phyloP scores from a whole-genome alignment of 305 asterid genomes.

The Fraxinus sp. region DNA sequence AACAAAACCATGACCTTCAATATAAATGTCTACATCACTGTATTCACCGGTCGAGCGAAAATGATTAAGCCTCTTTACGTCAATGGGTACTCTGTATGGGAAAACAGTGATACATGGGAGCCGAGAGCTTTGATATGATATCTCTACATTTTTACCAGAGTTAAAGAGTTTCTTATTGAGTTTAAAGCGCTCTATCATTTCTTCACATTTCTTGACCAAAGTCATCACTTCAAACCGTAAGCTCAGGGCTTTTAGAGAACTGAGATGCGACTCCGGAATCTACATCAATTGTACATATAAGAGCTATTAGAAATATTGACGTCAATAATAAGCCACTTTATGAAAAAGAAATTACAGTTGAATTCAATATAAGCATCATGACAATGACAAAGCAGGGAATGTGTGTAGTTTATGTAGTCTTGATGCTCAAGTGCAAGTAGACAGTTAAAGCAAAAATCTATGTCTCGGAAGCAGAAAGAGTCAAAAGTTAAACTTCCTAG shows the following conservation, averaged over 20 bases:
- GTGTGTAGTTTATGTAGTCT: neutral
- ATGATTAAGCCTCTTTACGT: conserved; percentile 53
- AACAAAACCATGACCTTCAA: conserved; percentile 65
- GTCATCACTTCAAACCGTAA: conserved; percentile 58
- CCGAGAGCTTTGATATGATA: conserved; percentile 61
- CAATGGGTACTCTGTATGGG: conserved; percentile 65
- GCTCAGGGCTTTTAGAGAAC: conserved; percentile 62
- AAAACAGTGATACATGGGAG: conserved; percentile 47
- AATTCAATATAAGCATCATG: neutral
- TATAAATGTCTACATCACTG: conserved; percentile 71
- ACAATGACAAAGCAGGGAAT: neutral
- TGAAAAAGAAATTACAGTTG: neutral
- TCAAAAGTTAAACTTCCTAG: neutral
- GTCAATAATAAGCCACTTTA: neutral
- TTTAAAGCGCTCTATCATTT: conserved; percentile 61
- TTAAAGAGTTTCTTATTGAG: conserved; percentile 65
- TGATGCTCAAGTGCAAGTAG: neutral
- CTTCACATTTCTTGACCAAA: conserved; percentile 76
- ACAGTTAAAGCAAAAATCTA: neutral
- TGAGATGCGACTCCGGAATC: conserved; percentile 70
- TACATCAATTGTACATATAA: conserved; percentile 27
- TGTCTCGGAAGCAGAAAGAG: neutral
- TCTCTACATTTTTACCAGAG: conserved; percentile 70
- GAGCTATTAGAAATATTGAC: conserved; percentile 1
- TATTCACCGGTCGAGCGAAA: conserved; percentile 56